Conservation (phyloP, 495 filamentous ascomycete species). For the Thermochaetoides thermophila region DNA sequence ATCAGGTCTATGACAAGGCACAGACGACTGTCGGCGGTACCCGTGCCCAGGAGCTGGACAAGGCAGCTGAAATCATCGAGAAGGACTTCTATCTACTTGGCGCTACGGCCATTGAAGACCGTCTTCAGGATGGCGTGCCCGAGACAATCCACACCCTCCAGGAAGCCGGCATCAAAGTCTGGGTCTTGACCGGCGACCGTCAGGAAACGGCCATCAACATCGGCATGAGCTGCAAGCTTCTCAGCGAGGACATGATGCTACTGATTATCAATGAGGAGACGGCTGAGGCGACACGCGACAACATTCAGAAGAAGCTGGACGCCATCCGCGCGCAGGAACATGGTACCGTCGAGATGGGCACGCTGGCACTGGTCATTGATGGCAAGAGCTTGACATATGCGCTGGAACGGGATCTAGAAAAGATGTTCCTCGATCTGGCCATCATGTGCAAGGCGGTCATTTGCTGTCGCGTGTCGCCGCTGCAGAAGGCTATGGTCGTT, state of each 20-base stretch:
- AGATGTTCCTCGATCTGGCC: conserved; percentile 82
- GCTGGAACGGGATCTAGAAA: conserved; percentile 86
- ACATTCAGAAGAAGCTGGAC: conserved; percentile 80
- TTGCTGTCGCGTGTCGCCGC: conserved; percentile 96
- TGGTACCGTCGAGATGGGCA: conserved; percentile 63
- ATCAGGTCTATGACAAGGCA: conserved; percentile 73
- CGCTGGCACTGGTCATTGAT: conserved; percentile 91
- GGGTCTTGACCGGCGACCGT: conserved; percentile 95
- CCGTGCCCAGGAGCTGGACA: conserved; percentile 89
- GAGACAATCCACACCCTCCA: conserved; percentile 98
- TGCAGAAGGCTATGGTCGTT: conserved; percentile 96
- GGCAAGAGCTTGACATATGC: conserved; percentile 90
- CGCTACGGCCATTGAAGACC: conserved; percentile 95
- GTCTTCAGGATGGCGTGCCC: conserved; percentile 91
- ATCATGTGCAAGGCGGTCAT: conserved; percentile 96
- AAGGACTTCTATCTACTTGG: conserved; percentile 81
- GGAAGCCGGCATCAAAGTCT: conserved; percentile 94
- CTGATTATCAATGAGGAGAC: conserved; percentile 90
- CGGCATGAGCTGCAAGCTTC: conserved; percentile 97
- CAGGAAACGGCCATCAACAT: conserved; percentile 99
- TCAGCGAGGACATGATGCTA: conserved; percentile 97
- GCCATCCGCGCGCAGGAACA: conserved; percentile 66
- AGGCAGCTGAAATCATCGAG: conserved; percentile 91
- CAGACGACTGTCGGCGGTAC: conserved; percentile 83
- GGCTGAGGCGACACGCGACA: conserved; percentile 60